Evolutionary conservation across 2,329 filamentous ascomycete species (phyloP), one percentile per base, ranked within the genome.

Genomic region (Bipolaris sorokiniana): DNA sequence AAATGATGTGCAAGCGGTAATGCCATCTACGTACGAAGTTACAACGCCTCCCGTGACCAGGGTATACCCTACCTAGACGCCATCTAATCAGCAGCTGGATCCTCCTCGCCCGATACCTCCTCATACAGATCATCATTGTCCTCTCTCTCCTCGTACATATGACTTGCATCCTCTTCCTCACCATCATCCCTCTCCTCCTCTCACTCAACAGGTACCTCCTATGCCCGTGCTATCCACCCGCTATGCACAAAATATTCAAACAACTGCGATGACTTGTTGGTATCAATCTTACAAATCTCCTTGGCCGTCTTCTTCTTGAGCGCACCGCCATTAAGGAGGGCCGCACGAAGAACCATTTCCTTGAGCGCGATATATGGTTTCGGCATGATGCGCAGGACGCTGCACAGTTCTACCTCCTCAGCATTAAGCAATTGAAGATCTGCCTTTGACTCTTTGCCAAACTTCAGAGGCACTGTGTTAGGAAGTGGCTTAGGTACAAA

Each of bases 291-390:
- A 72, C 90, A 93, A 23, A 98, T 88, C 71, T 96, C 90, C 72
- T 89, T 90, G 2, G 92, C 92, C 66, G 94, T 89, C 79, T 97
- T 98, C 84, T 95, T 97, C 82, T 97, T 98, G 7, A 99, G 79
- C 11, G 84, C 86, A 1, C 95, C 95, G 56, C 95, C 94, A 56
- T 88, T 88, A 78, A 94, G 95, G 74, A 97, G 86, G 0, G 94
- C 91, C 74, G 98, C 94, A 68, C 91, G 91, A 50, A 98, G 78
- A n/a, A 98, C 82, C 59, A 90, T 88, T 75, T 97, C 92, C 77
- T 99, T 99, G 77, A 98, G 92, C 71, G 92, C 92, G 5, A 97
- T 78, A 75, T 97, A 99, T 1, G 95, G 91, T 79, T 99, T 99
- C 0, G 95, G 95, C 76, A 95, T 90, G 50, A 99, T 80, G 40